Evolutionary conservation across 495 filamentous ascomycete genomes (phyloP).

Genomic region (Clavariopsis aquatica): DNA sequence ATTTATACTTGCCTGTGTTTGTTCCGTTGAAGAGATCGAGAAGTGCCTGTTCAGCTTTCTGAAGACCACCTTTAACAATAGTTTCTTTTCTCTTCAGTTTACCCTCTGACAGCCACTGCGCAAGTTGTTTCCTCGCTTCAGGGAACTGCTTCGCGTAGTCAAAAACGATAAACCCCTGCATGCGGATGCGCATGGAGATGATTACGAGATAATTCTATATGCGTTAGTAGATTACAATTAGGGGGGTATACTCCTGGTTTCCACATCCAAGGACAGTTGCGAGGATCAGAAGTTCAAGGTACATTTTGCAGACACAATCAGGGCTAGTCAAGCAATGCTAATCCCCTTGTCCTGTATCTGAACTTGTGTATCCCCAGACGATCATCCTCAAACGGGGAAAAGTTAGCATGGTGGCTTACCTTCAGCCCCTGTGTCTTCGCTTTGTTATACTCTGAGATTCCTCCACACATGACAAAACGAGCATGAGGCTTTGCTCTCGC

Average conservation of each 20-base stretch:
- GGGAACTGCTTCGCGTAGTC: conserved; percentile 54
- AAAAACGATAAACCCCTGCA: conserved; percentile 61
- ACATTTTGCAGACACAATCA: no score
- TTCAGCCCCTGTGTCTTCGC: conserved; percentile 50
- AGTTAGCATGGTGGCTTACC: conserved; percentile 7
- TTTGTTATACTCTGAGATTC: conserved; percentile 57
- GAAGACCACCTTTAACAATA: conserved; percentile 55
- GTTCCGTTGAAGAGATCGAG: conserved; percentile 54
- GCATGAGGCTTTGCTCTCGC: conserved; percentile 50
- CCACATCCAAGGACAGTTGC: no score
- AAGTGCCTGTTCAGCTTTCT: conserved; percentile 52
- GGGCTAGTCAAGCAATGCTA: no score
- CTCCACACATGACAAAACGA: conserved; percentile 57
- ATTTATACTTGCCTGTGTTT: conserved; percentile 53
- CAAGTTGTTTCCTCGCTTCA: conserved; percentile 51
- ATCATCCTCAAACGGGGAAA: no score
- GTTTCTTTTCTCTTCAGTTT: conserved; percentile 59
- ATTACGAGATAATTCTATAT: conserved; percentile 53
- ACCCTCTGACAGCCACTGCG: conserved; percentile 55
- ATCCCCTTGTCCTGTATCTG: no score
- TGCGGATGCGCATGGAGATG: conserved; percentile 50
- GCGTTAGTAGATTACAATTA: conserved; percentile 4
- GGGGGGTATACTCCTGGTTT: no score
- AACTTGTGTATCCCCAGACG: no score
- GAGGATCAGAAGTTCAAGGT: no score